phyloP scores from a whole-genome alignment of 2,329 filamentous ascomycete genomes.

The Claviceps sp. region DNA sequence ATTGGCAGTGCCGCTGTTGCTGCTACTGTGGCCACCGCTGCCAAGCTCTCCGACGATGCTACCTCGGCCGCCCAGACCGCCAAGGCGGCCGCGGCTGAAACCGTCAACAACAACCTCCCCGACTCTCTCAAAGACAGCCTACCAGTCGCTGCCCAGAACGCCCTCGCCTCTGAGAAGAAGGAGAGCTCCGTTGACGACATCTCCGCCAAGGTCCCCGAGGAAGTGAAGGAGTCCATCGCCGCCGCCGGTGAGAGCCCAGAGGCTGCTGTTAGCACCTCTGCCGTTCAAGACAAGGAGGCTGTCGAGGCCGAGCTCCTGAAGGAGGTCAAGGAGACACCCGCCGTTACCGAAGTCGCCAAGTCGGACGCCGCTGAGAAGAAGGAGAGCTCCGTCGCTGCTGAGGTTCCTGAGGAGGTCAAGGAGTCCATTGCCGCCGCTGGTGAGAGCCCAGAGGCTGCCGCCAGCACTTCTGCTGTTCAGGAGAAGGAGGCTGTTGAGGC shows the following conservation, averaged over 20 bases:
- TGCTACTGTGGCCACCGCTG: slow-evolving; percentile 23
- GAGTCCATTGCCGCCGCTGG: slow-evolving; percentile 45
- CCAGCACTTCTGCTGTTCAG: slow-evolving; percentile 51
- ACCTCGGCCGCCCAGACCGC: slow-evolving; percentile 19
- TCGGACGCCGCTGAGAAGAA: slow-evolving; percentile 23
- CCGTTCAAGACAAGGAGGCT: slow-evolving; percentile 60
- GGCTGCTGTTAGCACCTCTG: slow-evolving; percentile 53
- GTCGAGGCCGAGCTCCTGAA: slow-evolving; percentile 62
- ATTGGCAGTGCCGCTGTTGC: slow-evolving; percentile 22
- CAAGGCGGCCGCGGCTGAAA: slow-evolving; percentile 23
- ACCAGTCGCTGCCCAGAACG: slow-evolving; percentile 35
- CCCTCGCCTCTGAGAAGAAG: slow-evolving; percentile 29
- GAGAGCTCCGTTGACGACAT: slow-evolving; percentile 29
- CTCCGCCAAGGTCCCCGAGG: slow-evolving; percentile 37
- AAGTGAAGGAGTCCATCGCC: slow-evolving; percentile 44
- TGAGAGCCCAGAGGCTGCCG: slow-evolving; percentile 55
- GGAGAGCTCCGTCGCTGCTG: slow-evolving; percentile 28
- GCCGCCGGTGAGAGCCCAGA: slow-evolving; percentile 52
- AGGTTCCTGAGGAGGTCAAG: slow-evolving; percentile 43
- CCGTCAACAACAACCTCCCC: slow-evolving; percentile 35
- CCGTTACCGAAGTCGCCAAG: slow-evolving; percentile 16
- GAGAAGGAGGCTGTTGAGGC: slow-evolving; percentile 65
- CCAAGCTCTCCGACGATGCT: slow-evolving; percentile 19
- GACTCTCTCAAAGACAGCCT: slow-evolving; percentile 38
- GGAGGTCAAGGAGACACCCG: slow-evolving; percentile 37